These are phyloP conservation scores for Wickerhamiella galacta DNA, from an alignment of 805 yeast species.

Conservation along the genomic window DNA sequence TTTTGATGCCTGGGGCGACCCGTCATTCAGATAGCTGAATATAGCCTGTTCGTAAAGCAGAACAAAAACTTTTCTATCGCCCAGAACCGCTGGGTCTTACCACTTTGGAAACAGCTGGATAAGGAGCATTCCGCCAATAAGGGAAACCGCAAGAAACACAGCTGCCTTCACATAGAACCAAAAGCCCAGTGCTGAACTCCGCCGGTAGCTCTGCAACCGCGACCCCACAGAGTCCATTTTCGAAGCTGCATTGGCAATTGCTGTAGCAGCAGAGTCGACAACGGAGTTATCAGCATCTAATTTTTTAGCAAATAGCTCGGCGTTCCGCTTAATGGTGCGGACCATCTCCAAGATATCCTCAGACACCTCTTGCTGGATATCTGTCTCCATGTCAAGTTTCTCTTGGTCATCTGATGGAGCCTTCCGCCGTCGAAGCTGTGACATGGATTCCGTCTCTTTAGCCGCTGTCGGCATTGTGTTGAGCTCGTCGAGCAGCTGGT, in stretches of 20 bases:
- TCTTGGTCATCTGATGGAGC: constrained; percentile 1
- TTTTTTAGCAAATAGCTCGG: constrained; percentile 27
- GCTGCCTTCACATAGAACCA: constrained; percentile 24
- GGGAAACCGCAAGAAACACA: constrained; percentile 20
- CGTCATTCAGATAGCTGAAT: too few relatives aligned
- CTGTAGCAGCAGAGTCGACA: constrained; percentile 21
- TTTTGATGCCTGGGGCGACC: too few relatives aligned
- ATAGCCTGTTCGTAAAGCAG: too few relatives aligned
- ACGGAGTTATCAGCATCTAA: constrained; percentile 22
- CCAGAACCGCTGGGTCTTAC: constrained; percentile 8
- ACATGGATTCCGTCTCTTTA: too few relatives aligned
- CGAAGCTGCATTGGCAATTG: constrained; percentile 21
- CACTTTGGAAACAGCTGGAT: constrained; percentile 25
- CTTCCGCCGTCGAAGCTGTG: constrained; percentile 3
- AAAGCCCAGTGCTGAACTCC: constrained; percentile 24
- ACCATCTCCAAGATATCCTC: constrained; percentile 35
- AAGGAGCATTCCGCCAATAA: constrained; percentile 21
- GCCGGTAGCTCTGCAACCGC: constrained; percentile 20
- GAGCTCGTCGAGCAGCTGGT: constrained; percentile 5
- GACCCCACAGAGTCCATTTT: constrained; percentile 23
- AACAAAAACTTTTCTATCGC: too few relatives aligned
- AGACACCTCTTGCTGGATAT: constrained; percentile 31
- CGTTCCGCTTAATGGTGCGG: constrained; percentile 30
- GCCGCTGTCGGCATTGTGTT: constrained; percentile 3
- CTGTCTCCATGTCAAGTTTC: constrained; percentile 17